Conservation (phyloP, 2,329 filamentous ascomycete genomes). For the Exophiala sp. region DNA sequence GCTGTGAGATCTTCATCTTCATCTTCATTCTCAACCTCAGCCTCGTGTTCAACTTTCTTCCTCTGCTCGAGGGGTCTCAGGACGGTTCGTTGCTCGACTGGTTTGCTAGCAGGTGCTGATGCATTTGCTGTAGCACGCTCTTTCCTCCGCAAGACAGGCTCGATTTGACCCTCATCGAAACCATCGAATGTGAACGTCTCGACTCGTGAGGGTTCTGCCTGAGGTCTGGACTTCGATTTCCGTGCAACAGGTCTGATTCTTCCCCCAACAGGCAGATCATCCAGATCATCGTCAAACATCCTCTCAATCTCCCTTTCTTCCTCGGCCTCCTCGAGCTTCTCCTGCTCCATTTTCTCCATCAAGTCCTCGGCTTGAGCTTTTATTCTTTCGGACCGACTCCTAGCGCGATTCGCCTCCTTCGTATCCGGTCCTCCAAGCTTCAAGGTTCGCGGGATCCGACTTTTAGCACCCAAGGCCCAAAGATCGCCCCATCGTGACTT, state of each 20-base stretch:
- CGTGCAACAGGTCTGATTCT: not conserved
- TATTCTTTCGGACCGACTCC: slow-evolving; percentile 12
- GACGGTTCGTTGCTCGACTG: not conserved
- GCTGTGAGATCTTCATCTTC: not conserved
- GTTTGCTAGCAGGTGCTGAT: not conserved
- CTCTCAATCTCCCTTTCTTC: slow-evolving; percentile 13
- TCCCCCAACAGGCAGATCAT: not conserved
- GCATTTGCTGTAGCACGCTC: not conserved
- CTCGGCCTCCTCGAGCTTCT: slow-evolving; percentile 11
- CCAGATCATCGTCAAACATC: slow-evolving; percentile 4
- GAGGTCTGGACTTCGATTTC: not conserved
- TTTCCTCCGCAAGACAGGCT: not conserved
- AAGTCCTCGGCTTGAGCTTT: slow-evolving; percentile 16
- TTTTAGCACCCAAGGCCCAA: slow-evolving; percentile 94
- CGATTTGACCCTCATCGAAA: not conserved
- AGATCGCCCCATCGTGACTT: slow-evolving; percentile 90
- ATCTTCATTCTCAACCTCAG: too few species aligned
- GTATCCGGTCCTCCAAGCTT: slow-evolving; percentile 36
- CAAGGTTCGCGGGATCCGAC: slow-evolving; percentile 60
- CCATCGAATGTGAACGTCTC: not conserved
- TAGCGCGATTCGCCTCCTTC: slow-evolving; percentile 15
- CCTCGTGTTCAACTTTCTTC: too few species aligned
- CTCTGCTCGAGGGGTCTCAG: too few species aligned
- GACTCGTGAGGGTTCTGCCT: not conserved
- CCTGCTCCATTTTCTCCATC: slow-evolving; percentile 17